Percentiles rank a stretch among this genome's conserved stretches.
Conservation (phyloP, 2,329 filamentous ascomycete species). For the Ophioceras dolichostomum region DNA sequence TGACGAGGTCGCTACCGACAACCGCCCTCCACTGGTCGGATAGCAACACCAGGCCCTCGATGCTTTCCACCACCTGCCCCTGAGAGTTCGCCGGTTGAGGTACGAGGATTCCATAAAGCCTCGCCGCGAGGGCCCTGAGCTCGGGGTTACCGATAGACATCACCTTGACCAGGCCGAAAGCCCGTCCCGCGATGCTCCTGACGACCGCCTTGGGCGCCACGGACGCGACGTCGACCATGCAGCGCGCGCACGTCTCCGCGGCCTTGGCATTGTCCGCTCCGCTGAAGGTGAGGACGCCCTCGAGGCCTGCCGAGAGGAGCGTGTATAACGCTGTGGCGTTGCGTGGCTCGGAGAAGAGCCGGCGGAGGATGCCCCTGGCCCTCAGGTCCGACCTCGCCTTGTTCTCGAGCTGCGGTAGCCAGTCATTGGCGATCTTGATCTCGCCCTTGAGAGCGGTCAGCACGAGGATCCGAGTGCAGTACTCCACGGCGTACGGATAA, state of each 20-base stretch:
- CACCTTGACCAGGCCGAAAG: conserved; percentile 41
- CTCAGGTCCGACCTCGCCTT: conserved; percentile 58
- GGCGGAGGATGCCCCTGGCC: conserved; percentile 40
- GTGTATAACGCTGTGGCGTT: conserved; percentile 21
- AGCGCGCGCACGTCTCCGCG: conserved; percentile 34
- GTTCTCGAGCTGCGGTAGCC: conserved; percentile 69
- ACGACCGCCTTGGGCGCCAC: conserved; percentile 23
- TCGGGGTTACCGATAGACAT: conserved; percentile 62
- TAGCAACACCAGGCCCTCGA: conserved; percentile 27
- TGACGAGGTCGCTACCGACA: conserved; percentile 28
- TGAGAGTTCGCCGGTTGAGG: conserved; percentile 44
- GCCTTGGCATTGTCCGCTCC: conserved; percentile 26
- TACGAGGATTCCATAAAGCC: conserved; percentile 63
- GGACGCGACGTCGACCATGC: conserved; percentile 41
- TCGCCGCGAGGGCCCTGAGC: conserved; percentile 53
- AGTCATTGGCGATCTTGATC: conserved; percentile 60
- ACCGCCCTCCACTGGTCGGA: conserved; percentile 37
- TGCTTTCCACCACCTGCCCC: conserved; percentile 24
- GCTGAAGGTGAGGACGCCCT: conserved; percentile 44
- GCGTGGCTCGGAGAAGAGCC: conserved; percentile 14
- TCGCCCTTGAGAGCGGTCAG: conserved; percentile 31
- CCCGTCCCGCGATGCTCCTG: conserved; percentile 32
- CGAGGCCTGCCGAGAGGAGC: conserved; percentile 42
- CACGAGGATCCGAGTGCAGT: conserved; percentile 45
- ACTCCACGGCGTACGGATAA: conserved; percentile 58